These are phyloP conservation scores for Botrytis sinoallii DNA, from an alignment of 2,329 filamentous ascomycete genomes.

Conservation along the genomic window DNA sequence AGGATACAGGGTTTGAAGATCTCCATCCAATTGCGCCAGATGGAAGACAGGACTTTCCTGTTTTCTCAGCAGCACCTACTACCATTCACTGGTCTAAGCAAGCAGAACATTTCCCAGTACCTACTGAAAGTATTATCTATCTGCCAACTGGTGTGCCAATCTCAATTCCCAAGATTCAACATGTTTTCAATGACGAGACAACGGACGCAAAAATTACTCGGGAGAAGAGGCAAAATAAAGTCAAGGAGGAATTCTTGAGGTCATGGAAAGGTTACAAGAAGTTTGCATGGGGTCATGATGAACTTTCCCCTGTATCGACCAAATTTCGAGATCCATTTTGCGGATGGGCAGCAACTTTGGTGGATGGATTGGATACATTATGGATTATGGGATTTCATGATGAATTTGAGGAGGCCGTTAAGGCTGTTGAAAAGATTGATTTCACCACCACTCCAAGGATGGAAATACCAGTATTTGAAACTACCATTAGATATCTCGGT, in stretches of 20 bases:
- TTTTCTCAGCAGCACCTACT: constrained; percentile 23
- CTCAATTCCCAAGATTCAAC: constrained; percentile 73
- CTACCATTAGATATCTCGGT: constrained; percentile 85
- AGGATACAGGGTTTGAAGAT: constrained; percentile 21
- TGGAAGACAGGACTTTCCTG: constrained; percentile 31
- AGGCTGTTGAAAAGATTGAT: constrained; percentile 69
- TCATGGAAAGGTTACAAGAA: constrained; percentile 81
- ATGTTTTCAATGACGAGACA: constrained; percentile 65
- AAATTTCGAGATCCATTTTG: constrained; percentile 77
- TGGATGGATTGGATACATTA: constrained; percentile 78
- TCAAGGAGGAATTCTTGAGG: constrained; percentile 72
- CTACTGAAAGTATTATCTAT: constrained; percentile 64
- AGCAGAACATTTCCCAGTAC: constrained; percentile 74
- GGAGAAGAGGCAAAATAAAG: constrained; percentile 58
- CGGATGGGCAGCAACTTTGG: constrained; percentile 84
- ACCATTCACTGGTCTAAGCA: constrained; percentile 69
- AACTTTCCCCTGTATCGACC: constrained; percentile 71
- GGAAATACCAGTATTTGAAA: constrained; percentile 89
- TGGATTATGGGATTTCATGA: constrained; percentile 81
- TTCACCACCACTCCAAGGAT: constrained; percentile 68
- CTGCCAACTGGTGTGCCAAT: constrained; percentile 71
- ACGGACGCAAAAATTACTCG: constrained; percentile 59
- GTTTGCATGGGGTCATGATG: constrained; percentile 82
- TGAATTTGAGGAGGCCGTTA: constrained; percentile 76
- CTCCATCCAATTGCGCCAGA: constrained; percentile 33